phyloP scores from a whole-genome alignment of 371 early-diverging fungal species.

The Mortierella sp. region DNA sequence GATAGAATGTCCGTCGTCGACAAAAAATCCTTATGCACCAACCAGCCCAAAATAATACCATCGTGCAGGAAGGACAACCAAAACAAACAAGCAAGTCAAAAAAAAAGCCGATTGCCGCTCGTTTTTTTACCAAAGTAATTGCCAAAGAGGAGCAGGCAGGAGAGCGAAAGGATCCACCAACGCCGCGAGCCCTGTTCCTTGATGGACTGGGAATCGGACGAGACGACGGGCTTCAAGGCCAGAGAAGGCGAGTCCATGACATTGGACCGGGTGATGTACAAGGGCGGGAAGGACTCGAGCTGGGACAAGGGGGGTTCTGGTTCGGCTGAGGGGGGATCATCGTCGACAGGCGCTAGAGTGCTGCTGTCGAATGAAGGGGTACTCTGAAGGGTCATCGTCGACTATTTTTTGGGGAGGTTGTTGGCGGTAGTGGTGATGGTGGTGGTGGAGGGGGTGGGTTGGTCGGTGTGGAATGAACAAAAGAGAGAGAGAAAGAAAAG shows the following conservation, averaged over 20 bases:
- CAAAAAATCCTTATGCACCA: not conserved
- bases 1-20: not conserved
- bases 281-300: conserved; percentile 46
- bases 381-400: conserved; percentile 19
- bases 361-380: conserved; percentile 19
- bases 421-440: not conserved
- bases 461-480: not conserved
- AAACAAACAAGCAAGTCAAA: not conserved
- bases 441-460: not conserved
- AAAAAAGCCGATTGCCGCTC: not conserved
- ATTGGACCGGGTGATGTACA: conserved; percentile 29
- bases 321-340: conserved; percentile 4
- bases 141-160: conserved; percentile 71
- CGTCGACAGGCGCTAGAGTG: conserved; percentile 13
- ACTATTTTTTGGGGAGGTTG: not conserved
- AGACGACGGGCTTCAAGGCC: conserved; percentile 10
- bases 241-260: conserved; percentile 24
- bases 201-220: not conserved
- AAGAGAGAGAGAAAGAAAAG: not conserved
- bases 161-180: conserved; percentile 65
- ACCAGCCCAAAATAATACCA: not conserved
- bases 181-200: conserved; percentile 14
- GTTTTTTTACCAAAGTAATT: conserved; percentile 66
- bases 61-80: too few relatives aligned
- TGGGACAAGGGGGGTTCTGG: conserved; percentile 12